These are phyloP conservation scores for Dendrocalamus latiflorus DNA, from an alignment of 202 grass and related monocot species.

Conservation along the genomic window DNA sequence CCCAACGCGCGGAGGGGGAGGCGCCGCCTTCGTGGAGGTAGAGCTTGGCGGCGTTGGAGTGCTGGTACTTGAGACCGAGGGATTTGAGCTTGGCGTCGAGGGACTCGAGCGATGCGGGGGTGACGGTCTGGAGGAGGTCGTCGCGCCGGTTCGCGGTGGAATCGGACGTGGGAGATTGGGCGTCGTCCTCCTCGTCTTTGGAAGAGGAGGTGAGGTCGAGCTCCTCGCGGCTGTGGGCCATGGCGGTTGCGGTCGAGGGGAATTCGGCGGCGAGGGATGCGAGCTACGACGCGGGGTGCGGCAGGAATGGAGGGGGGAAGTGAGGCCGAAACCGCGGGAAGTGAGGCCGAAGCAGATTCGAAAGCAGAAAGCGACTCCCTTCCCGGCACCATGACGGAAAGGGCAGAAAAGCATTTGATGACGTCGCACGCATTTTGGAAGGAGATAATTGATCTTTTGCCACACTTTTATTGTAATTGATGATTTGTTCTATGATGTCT, in stretches of 20 bases:
- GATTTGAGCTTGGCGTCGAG: conserved; percentile 63
- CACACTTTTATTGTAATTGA: too few species aligned
- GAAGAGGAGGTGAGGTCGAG: conserved; percentile 63
- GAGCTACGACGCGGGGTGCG: too few species aligned
- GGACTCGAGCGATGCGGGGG: conserved; percentile 41
- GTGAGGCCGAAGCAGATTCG: too few species aligned
- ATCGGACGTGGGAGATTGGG: neutral
- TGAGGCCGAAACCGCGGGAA: too few species aligned
- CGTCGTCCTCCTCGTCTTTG: conserved; percentile 39
- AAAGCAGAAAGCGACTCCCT: too few species aligned
- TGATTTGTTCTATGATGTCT: too few species aligned
- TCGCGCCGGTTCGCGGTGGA: neutral
- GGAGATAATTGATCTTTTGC: too few species aligned
- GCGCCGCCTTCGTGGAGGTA: conserved; percentile 78
- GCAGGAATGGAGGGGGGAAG: too few species aligned
- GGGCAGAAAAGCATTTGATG: too few species aligned
- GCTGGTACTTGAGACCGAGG: conserved; percentile 60
- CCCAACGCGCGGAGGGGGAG: conserved; percentile 66
- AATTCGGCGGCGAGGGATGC: too few species aligned
- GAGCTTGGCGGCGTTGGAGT: conserved; percentile 42
- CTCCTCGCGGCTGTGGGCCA: conserved; percentile 90
- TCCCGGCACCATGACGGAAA: too few species aligned
- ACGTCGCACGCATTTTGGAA: too few species aligned
- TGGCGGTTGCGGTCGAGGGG: conserved; percentile 30
- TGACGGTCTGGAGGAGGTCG: conserved; percentile 36